Conservation (phyloP, 805 yeast species). For the Candida tammaniensis region DNA sequence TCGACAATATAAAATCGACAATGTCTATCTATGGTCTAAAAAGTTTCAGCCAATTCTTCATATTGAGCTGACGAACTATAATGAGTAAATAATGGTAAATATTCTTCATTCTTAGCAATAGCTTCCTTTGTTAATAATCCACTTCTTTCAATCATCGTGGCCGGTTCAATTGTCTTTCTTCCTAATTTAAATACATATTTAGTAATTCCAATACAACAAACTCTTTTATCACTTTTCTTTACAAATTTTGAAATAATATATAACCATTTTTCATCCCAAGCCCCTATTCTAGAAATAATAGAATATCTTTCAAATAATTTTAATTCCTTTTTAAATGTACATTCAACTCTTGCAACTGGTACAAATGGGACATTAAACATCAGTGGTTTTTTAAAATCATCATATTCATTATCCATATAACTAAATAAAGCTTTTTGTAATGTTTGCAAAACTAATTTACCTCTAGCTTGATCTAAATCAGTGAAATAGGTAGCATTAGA, state of each 20-base stretch:
- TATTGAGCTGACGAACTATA: slow-evolving; percentile 8
- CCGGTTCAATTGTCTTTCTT: slow-evolving; percentile 70
- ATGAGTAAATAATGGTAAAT: slow-evolving; percentile 9
- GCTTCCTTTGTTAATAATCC: slow-evolving; percentile 15
- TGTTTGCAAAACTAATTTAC: slow-evolving; percentile 53
- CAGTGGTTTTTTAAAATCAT: slow-evolving; percentile 26
- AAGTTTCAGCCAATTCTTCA: slow-evolving; percentile 9
- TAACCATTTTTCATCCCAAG: slow-evolving; percentile 90
- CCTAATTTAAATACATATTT: slow-evolving; percentile 81
- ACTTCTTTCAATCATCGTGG: slow-evolving; percentile 42
- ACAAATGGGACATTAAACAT: slow-evolving; percentile 51
- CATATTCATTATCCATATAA: slow-evolving; percentile 37
- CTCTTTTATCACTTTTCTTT: slow-evolving; percentile 20
- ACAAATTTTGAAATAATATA: slow-evolving; percentile 66
- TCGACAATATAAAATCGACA: background rate
- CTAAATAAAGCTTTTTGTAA: slow-evolving; percentile 56
- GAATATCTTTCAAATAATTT: slow-evolving; percentile 59
- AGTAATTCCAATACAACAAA: slow-evolving; percentile 57
- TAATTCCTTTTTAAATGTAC: slow-evolving; percentile 71
- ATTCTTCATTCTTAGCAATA: slow-evolving; percentile 10
- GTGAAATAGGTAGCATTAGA: slow-evolving; percentile 80
- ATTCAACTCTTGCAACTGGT: slow-evolving; percentile 74
- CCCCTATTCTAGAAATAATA: slow-evolving; percentile 57
- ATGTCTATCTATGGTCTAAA: background rate
- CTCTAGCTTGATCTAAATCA: slow-evolving; percentile 79